Evolutionary conservation across 2,329 filamentous ascomycete species (phyloP).

Genomic region (Colletotrichum sp.): DNA sequence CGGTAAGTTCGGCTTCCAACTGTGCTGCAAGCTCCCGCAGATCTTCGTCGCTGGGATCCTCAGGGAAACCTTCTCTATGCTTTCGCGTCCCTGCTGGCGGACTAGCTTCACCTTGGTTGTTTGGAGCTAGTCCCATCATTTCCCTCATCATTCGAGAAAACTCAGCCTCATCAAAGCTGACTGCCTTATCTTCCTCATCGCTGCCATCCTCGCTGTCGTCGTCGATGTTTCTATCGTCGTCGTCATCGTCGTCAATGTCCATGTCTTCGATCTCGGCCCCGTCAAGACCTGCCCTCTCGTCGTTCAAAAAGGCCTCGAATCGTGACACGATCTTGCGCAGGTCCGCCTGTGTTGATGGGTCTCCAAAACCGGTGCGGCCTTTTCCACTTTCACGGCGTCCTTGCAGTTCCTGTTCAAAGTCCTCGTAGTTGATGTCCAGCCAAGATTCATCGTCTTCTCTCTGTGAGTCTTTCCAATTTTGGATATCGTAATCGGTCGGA

Average conservation of each 20-base stretch:
- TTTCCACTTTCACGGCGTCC: conserved; percentile 29
- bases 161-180: conserved; percentile 83
- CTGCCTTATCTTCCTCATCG: conserved; percentile 74
- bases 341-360: conserved; percentile 72
- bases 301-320: conserved; percentile 92
- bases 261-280: conserved; percentile 77
- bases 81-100: conserved; percentile 26
- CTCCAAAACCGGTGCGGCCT: conserved; percentile 60
- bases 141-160: conserved; percentile 90
- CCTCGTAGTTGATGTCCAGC: conserved; percentile 89
- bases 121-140: conserved; percentile 75
- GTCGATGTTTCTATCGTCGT: conserved; percentile 50
- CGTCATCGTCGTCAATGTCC: conserved; percentile 61
- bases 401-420: conserved; percentile 83
- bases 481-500: conserved; percentile 77
- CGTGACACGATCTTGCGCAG: conserved; percentile 89
- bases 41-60: conserved; percentile 55
- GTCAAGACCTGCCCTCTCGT: conserved; percentile 80
- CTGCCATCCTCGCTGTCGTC: conserved; percentile 59
- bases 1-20: conserved; percentile 76
- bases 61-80: conserved; percentile 29
- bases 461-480: conserved; percentile 63
- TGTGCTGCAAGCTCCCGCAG: conserved; percentile 69
- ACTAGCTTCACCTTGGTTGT: background rate
- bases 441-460: conserved; percentile 86